Percentiles rank a stretch among this genome's conserved stretches.
Conservation (phyloP, 495 filamentous ascomycete species). For the Ramalina intermedia region DNA sequence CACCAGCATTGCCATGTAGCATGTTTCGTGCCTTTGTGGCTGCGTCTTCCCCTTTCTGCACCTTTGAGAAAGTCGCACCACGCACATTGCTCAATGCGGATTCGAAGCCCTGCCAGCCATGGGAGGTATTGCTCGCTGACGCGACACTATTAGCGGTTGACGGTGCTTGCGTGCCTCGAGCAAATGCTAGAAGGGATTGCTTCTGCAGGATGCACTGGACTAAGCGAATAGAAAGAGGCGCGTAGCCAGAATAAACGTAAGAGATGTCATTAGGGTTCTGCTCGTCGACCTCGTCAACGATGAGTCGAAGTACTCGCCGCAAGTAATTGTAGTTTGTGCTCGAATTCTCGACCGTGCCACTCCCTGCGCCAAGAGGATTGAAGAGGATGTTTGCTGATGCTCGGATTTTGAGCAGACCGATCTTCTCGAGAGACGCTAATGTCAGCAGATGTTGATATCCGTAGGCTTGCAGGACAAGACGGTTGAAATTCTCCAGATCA, state of each 20-base stretch:
- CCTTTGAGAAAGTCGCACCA: slow-evolving; percentile 78
- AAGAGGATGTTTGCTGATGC: slow-evolving; percentile 58
- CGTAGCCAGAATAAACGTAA: slow-evolving; percentile 95
- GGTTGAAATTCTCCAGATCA: slow-evolving; percentile 80
- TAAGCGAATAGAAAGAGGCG: slow-evolving; percentile 80
- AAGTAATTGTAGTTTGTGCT: slow-evolving; percentile 88
- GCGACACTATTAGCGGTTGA: slow-evolving; percentile 32
- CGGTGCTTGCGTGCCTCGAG: slow-evolving; percentile 28
- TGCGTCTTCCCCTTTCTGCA: slow-evolving; percentile 88
- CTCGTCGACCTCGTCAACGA: slow-evolving; percentile 94
- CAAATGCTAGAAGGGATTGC: slow-evolving; percentile 43
- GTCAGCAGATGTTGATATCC: slow-evolving; percentile 90
- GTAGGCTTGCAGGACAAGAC: slow-evolving; percentile 79
- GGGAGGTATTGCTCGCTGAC: slow-evolving; percentile 46
- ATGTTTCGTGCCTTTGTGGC: slow-evolving; percentile 79
- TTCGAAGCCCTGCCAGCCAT: slow-evolving; percentile 85
- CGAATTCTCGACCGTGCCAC: slow-evolving; percentile 36
- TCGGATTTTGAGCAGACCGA: slow-evolving; percentile 65
- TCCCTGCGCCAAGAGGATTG: slow-evolving; percentile 42
- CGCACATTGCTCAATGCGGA: slow-evolving; percentile 72
- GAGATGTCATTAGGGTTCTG: slow-evolving; percentile 92
- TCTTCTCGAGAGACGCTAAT: slow-evolving; percentile 75
- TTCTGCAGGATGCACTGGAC: slow-evolving; percentile 96
- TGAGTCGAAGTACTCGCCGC: slow-evolving; percentile 70
- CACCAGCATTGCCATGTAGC: slow-evolving; percentile 45